Evolutionary conservation across 768 basidiomycete species (phyloP), one percentile per base, ranked within the genome.

Genomic region (Postia placenta): DNA sequence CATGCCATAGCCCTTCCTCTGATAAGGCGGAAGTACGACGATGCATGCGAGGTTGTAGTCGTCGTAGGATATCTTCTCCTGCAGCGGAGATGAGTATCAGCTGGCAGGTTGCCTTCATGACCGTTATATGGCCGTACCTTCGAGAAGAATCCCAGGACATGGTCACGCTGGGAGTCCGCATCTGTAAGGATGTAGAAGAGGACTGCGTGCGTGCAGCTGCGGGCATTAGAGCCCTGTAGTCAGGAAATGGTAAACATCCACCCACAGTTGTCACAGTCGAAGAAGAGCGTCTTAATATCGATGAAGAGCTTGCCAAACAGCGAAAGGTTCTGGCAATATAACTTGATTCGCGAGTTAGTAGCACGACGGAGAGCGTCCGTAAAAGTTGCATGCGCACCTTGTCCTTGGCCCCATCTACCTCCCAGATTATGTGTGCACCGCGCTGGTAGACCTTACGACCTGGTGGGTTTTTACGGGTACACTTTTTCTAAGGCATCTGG

Each of bases 271-370:
- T 91, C 87, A 51, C 81, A 83, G 59, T 94, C 91, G 60, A 92
- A 95, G 67, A 90, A 94, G 14, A 94, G 69, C 11, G 94, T 95
- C 69, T 99, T 99, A 54, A 94, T 87, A 60, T 98, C 96, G 60
- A 98, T 97, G 65, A 99, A 98, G n/a, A 98, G 74, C 67, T 98
- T 98, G 25, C 94, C 95, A 60, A 97, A 98, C 5, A 98, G 74
- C 15, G 92, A 87, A 25, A 99, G 71, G 60, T 95, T 95, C 65
- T 98, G 95, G 65, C 94, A 98, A 61, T 94, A 98, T 4, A 97
- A 75, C 95, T 97, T 62, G 2, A 14, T 33, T 17, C 23, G 47
- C 17, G 49, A 33, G 5, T 11, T 22, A 42, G 38, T 11, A 42
- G 23, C 11, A 20, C 5, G 12, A 19, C 30, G 7, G 11, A 39